A percentile compares a stretch with the other conserved stretches of the same genome.
These are phyloP conservation scores for Phaeotremella skinneri DNA, from an alignment of 768 basidiomycete genomes.

Conservation along the genomic window DNA sequence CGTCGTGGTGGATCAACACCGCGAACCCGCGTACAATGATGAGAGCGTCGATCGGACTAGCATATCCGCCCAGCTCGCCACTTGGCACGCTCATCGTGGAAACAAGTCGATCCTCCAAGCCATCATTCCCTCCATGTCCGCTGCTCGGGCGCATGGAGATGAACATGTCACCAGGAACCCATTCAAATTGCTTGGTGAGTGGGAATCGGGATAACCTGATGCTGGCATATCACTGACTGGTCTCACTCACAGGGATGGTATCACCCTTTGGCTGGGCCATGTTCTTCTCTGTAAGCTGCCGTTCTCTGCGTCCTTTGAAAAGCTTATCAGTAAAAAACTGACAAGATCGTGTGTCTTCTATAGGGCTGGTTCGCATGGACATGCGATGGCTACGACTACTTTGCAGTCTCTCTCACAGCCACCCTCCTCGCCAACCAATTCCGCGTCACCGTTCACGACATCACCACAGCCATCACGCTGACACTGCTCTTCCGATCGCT, in stretches of 20 bases:
- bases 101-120: conserved; percentile 32
- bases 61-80: conserved; percentile 30
- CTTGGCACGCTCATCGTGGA: conserved; percentile 42
- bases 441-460: conserved; percentile 34
- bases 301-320: not conserved
- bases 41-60: not conserved
- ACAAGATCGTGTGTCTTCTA: not conserved
- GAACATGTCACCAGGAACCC: conserved; percentile 42
- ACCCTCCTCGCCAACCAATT: conserved; percentile 44
- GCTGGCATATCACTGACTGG: not conserved
- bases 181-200: conserved; percentile 28
- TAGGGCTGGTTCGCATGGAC: conserved; percentile 80
- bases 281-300: conserved; percentile 43
- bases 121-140: conserved; percentile 32
- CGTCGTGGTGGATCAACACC: not conserved
- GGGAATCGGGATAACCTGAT: not conserved
- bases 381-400: conserved; percentile 82
- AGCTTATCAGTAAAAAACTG: too few species aligned
- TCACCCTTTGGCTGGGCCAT: conserved; percentile 44
- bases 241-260: conserved; percentile 38
- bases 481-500: conserved; percentile 86
- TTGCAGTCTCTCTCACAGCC: conserved; percentile 59
- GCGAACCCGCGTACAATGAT: not conserved
- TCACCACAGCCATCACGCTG: conserved; percentile 65
- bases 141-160: conserved; percentile 11